A percentile compares a stretch with the other conserved stretches of the same genome.
phyloP scores from a whole-genome alignment of 129 eudicot genomes.

The Flaveria sonorensis region DNA sequence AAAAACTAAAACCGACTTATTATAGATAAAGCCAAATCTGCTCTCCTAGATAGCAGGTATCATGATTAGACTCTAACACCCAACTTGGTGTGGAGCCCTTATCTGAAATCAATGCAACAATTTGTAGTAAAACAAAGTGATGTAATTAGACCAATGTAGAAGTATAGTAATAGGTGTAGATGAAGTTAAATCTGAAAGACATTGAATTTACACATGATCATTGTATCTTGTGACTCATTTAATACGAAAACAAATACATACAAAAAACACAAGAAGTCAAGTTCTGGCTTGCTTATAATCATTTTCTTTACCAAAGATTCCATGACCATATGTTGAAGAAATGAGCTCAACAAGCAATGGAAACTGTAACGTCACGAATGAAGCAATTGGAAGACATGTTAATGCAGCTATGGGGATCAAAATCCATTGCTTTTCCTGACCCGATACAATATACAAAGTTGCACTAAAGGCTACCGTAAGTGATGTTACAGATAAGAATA shows the following conservation, averaged over 20 bases:
- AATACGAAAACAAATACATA: neutral
- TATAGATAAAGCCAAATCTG: no score
- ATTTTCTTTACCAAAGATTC: neutral
- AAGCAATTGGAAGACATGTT: conserved; percentile 2
- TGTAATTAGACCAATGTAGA: no score
- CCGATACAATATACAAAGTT: neutral
- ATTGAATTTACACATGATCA: no score
- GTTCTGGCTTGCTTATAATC: neutral
- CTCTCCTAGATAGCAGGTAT: no score
- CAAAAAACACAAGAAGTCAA: neutral
- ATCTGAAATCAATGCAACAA: no score
- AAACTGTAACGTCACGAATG: neutral
- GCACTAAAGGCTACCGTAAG: conserved; percentile 10
- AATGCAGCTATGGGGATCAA: neutral
- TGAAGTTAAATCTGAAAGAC: no score
- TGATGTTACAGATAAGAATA: neutral
- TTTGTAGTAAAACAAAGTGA: no score
- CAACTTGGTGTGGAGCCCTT: no score
- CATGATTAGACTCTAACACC: no score
- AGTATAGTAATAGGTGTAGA: no score
- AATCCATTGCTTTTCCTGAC: neutral
- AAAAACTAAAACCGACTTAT: no score
- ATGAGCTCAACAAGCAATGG: conserved; percentile 10
- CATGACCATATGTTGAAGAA: neutral
- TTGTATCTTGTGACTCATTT: no score